Conservation (phyloP, 2,329 filamentous ascomycete genomes). For the Penicillium janthinellum region DNA sequence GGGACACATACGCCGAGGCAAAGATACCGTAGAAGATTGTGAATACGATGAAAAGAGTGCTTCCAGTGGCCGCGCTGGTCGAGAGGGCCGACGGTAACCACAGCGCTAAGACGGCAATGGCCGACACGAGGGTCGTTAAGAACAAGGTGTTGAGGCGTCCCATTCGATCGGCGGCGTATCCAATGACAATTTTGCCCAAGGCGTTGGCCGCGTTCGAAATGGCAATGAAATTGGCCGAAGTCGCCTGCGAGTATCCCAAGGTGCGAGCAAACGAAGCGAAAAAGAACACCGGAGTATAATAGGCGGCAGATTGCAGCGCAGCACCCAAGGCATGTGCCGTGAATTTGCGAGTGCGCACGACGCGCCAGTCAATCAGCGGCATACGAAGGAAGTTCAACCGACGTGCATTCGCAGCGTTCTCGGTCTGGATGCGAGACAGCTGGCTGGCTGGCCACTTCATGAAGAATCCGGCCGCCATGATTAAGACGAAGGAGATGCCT, state of each 20-base stretch:
- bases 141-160: slow-evolving; percentile 45
- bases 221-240: slow-evolving; percentile 44
- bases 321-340: slow-evolving; percentile 39
- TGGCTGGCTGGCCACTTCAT: slow-evolving; percentile 33
- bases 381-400: slow-evolving; percentile 25
- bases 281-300: slow-evolving; percentile 45
- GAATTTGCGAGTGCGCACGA: slow-evolving; percentile 39
- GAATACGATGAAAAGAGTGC: slow-evolving; percentile 34
- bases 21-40: slow-evolving; percentile 41
- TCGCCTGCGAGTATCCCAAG: slow-evolving; percentile 39
- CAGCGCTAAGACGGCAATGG: slow-evolving; percentile 30
- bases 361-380: slow-evolving; percentile 37
- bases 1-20: slow-evolving; percentile 42
- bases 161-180: slow-evolving; percentile 40
- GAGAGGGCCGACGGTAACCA: slow-evolving; percentile 29
- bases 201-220: slow-evolving; percentile 46
- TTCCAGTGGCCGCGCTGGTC: slow-evolving; percentile 12
- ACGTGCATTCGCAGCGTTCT: slow-evolving; percentile 18
- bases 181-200: slow-evolving; percentile 42
- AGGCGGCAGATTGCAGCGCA: slow-evolving; percentile 42
- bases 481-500: slow-evolving; percentile 33
- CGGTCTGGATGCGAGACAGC: slow-evolving; percentile 17
- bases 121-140: slow-evolving; percentile 31
- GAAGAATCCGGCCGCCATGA: slow-evolving; percentile 25
- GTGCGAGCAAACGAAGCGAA: slow-evolving; percentile 43